A percentile compares a stretch with the other conserved stretches of the same genome.
These are phyloP conservation scores for Ustilago tritici DNA, from an alignment of 1,284 basidiomycete genomes.

Conservation along the genomic window DNA sequence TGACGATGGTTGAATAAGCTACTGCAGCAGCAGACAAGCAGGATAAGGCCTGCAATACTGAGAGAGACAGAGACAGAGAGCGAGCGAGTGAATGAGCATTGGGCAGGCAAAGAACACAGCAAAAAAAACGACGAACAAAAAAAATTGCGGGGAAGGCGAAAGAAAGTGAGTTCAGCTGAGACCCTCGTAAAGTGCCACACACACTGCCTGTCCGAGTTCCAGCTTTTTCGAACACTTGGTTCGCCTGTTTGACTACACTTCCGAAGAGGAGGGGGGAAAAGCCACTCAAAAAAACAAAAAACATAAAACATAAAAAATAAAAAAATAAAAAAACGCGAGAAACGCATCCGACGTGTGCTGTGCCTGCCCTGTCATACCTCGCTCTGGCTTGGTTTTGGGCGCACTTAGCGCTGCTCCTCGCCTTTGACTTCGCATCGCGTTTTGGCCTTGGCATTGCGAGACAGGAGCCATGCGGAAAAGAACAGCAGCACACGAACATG, in stretches of 20 bases:
- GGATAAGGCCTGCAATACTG: too few species aligned
- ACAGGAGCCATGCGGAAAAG: neutral
- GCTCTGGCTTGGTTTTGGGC: neutral
- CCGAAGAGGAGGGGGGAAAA: neutral
- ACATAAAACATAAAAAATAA: neutral
- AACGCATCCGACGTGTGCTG: neutral
- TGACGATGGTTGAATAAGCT: neutral
- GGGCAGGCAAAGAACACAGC: slow-evolving; percentile 3
- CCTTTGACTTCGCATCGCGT: neutral
- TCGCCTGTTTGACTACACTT: slow-evolving; percentile 1
- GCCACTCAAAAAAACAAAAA: neutral
- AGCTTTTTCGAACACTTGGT: neutral
- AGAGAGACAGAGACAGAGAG: neutral
- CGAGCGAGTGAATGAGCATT: neutral
- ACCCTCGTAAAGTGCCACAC: neutral
- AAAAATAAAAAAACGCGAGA: neutral
- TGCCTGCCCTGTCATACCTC: neutral
- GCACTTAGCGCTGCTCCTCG: slow-evolving; percentile 4
- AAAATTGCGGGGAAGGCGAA: slow-evolving; percentile 26
- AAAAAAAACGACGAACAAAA: neutral
- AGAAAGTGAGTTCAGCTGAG: slow-evolving; percentile 3
- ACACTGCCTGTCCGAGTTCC: slow-evolving; percentile 1
- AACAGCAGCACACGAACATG: neutral
- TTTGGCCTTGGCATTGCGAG: neutral
- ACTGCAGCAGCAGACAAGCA: neutral